Evolutionary conservation across 1,139 yeast species (phyloP).

Genomic region (Magnusiomyces ingens): DNA sequence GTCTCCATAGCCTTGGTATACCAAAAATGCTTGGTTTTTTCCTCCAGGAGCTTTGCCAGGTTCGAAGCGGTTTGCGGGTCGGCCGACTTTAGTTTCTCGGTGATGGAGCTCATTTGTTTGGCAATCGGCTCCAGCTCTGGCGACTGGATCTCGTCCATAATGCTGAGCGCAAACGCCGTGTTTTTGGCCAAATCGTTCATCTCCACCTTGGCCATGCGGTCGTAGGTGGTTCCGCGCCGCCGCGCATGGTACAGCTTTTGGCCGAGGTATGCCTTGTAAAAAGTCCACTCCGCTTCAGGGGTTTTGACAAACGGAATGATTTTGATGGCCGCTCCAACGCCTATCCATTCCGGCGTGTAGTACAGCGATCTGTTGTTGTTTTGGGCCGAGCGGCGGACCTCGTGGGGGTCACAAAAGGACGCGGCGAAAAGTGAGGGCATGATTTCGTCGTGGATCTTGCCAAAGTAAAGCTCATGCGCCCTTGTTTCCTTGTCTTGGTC

Average conservation of each 20-base stretch:
- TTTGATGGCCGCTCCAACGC: neutral
- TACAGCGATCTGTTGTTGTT: neutral
- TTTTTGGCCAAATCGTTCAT: neutral
- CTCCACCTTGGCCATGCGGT: neutral
- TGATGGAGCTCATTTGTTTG: neutral
- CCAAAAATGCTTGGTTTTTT: neutral
- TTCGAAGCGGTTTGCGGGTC: neutral
- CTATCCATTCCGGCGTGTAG: neutral
- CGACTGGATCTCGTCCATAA: neutral
- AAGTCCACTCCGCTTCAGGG: neutral
- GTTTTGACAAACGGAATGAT: neutral
- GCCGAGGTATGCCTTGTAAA: neutral
- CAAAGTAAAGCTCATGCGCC: neutral
- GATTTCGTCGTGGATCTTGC: neutral
- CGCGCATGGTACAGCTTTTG: neutral
- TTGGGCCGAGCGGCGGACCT: neutral
- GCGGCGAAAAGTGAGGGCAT: neutral
- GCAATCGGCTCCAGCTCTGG: neutral
- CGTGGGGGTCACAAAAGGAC: neutral
- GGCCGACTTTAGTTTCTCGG: neutral
- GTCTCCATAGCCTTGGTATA: conserved; percentile 18
- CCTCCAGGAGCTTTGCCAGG: neutral
- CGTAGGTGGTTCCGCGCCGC: neutral
- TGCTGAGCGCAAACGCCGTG: neutral
- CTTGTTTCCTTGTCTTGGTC: neutral